Evolutionary conservation across 768 basidiomycete species (phyloP).

Genomic region (Serendipita vermifera): DNA sequence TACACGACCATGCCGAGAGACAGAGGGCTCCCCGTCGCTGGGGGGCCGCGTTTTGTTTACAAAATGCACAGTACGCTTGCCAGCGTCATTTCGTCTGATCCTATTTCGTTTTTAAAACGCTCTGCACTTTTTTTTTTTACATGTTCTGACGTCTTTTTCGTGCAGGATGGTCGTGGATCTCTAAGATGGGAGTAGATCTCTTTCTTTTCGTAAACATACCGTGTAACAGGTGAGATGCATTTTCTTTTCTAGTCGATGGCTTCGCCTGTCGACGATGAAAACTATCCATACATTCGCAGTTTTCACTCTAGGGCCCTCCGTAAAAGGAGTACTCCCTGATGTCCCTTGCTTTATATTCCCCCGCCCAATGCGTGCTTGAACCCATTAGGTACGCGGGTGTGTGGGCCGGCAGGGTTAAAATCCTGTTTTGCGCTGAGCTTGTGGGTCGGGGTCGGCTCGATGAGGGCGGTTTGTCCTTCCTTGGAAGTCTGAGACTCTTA

Average conservation of each 20-base stretch:
- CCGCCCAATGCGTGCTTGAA: slow-evolving; percentile 49
- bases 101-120: background rate
- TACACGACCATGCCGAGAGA: slow-evolving; percentile 81
- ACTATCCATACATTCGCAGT: slow-evolving; percentile 68
- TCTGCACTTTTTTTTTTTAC: slow-evolving; percentile 15
- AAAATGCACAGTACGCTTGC: slow-evolving; percentile 66
- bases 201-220: slow-evolving; percentile 9
- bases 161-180: background rate
- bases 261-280: slow-evolving; percentile 37
- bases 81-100: slow-evolving; percentile 79
- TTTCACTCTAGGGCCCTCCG: slow-evolving; percentile 65
- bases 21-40: slow-evolving; percentile 59
- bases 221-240: slow-evolving; percentile 8
- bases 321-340: slow-evolving; percentile 55
- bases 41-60: slow-evolving; percentile 41
- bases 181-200: background rate
- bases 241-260: slow-evolving; percentile 15
- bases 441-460: slow-evolving; percentile 58
- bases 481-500: slow-evolving; percentile 71
- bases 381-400: slow-evolving; percentile 39
- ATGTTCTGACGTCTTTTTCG: slow-evolving; percentile 11
- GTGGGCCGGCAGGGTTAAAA: slow-evolving; percentile 44
- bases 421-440: slow-evolving; percentile 64
- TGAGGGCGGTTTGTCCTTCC: slow-evolving; percentile 68
- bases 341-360: slow-evolving; percentile 59